Conservation (phyloP, 306 rosid species). For the Gastrolobium bilobum region DNA sequence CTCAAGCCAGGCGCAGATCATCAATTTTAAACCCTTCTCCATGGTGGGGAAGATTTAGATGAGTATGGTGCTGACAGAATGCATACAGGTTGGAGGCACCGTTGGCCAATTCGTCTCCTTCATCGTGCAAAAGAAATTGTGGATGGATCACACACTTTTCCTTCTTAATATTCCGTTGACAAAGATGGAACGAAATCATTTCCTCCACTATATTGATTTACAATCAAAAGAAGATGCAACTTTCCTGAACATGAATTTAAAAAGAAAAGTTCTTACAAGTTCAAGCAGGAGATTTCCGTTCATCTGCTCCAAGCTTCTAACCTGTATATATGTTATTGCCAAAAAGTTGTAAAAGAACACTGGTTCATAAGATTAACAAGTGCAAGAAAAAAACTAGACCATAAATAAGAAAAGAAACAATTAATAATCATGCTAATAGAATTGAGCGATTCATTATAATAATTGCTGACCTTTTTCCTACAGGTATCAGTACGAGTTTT, state of each 20-base stretch:
- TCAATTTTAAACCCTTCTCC: slow-evolving; percentile 44
- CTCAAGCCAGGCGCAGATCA: slow-evolving; percentile 69
- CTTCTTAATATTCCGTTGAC: slow-evolving; percentile 55
- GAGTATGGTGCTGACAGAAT: slow-evolving; percentile 58
- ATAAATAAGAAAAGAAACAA: background rate
- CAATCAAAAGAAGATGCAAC: slow-evolving; percentile 12
- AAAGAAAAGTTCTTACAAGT: slow-evolving; percentile 53
- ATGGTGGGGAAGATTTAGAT: slow-evolving; percentile 51
- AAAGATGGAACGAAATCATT: slow-evolving; percentile 1
- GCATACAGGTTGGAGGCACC: slow-evolving; percentile 71
- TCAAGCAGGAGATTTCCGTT: slow-evolving; percentile 57
- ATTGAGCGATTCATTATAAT: background rate
- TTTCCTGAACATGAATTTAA: background rate
- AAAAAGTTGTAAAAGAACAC: background rate
- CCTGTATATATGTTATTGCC: slow-evolving; percentile 47
- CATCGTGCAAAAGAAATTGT: slow-evolving; percentile 62
- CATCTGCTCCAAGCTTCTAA: slow-evolving; percentile 62
- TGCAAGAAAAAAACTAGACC: background rate
- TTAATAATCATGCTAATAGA: background rate
- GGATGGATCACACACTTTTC: slow-evolving; percentile 71
- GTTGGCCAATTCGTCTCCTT: slow-evolving; percentile 60
- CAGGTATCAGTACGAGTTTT: slow-evolving; percentile 63
- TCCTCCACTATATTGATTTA: background rate
- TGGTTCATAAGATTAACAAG: background rate
- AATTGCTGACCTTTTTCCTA: slow-evolving; percentile 69